Base-by-base conservation (phyloP, 768 basidiomycete genomes). In the Dendrothele bispora region DNA sequence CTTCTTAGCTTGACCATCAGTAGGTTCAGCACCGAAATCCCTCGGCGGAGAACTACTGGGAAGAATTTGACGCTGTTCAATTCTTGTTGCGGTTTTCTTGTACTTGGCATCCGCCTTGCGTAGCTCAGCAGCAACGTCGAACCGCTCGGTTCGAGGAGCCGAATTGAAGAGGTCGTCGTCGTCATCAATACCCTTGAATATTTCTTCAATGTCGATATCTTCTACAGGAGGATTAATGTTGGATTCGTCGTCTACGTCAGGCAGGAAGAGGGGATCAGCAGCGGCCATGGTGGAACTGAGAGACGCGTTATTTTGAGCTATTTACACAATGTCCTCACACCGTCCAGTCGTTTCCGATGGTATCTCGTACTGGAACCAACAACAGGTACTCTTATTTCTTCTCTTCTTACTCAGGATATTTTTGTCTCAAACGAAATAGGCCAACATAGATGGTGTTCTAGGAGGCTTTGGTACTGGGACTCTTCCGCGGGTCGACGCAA, bases 401-500 rank as follows among this genome's bases (percentile, higher is more conserved):
- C 40, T 56, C 52, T 39, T 44, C 14, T 39, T 22, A 21, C 38
- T 21, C 39, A 46, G 51, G 49, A 57, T 57, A 50, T 54, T 40
- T 30, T 3, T 27, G 32, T 43, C n/a, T n/a, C n/a, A n/a, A n/a
- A n/a, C n/a, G n/a, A n/a, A n/a, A n/a, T n/a, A n/a, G n/a, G 46
- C 46, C 15, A 47, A 22, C 38, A 27, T 47, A 30, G 46, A 47
- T 24, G 46, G 46, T 14, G 46, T 47, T 3, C 38, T 47, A 8
- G 45, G 45, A 25, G 60, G 62, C 11, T 73, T 65, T 53, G 70
- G 71, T 15, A 62, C 57, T 38, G 69, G 72, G 88, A 82, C 93
- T 35, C 80, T 98, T 18, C 95, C 95, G 0, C 82, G 93, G 29
- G 73, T 98, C 55, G 95, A 99, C 65, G 79, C 93, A 4, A 79